Conservation (phyloP, 2,329 filamentous ascomycete genomes). For the Alternaria ethzedia region DNA sequence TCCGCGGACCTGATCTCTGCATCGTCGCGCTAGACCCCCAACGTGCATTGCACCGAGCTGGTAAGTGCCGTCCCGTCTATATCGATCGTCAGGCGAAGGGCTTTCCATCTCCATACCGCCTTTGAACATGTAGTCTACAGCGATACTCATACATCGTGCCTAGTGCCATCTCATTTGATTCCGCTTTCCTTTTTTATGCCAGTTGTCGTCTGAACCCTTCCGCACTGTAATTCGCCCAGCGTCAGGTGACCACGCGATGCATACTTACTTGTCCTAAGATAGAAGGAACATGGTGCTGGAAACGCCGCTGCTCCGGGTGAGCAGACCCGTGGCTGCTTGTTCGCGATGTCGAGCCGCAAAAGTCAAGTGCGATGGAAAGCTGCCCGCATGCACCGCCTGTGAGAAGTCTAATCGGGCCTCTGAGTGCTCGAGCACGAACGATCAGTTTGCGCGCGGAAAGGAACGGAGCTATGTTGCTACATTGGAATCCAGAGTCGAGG, state of each 20-base stretch:
- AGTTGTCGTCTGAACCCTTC: not conserved
- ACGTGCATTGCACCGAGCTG: conserved; percentile 18
- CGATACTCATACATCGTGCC: not conserved
- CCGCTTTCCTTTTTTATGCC: not conserved
- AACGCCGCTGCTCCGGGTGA: conserved; percentile 72
- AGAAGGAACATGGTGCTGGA: conserved; percentile 54
- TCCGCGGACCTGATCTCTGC: conserved; percentile 5
- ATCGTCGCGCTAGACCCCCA: conserved; percentile 25
- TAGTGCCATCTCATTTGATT: not conserved
- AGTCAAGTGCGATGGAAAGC: conserved; percentile 96
- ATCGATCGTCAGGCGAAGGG: not conserved
- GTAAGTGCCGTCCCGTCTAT: conserved; percentile 25
- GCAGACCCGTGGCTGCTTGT: conserved; percentile 79
- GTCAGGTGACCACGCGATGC: not conserved
- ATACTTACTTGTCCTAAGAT: conserved; percentile 12
- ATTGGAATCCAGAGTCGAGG: conserved; percentile 88
- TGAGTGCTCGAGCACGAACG: conserved; percentile 92
- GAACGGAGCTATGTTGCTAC: conserved; percentile 96
- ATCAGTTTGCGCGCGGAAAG: conserved; percentile 94
- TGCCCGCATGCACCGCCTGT: conserved; percentile 93
- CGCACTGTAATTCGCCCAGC: not conserved
- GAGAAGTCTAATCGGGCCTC: conserved; percentile 85
- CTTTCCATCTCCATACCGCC: conserved; percentile 7
- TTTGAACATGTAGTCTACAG: not conserved
- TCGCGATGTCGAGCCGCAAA: conserved; percentile 88